Base-by-base conservation (phyloP, 208 protist genomes). In the Crithidia sp. region DNA sequence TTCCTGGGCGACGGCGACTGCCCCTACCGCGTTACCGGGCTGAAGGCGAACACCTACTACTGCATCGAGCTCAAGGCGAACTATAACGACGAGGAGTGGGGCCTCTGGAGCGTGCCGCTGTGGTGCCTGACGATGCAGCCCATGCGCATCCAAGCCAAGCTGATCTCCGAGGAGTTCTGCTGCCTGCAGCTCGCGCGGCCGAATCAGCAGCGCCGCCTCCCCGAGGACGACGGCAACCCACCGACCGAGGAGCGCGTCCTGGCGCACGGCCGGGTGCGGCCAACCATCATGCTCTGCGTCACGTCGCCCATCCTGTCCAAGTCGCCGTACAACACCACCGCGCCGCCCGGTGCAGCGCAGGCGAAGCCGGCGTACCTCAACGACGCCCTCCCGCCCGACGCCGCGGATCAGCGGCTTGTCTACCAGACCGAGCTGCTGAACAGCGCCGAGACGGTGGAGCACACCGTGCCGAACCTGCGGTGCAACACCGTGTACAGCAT, bases 81-180 rank as follows among this genome's bases (percentile, higher is more conserved):
- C 77, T 98, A 98, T 84, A 97, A 96, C 71, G 92, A 97, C 70
- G 92, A 96, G 76, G 92, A 96, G 81, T 98, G 94, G 92, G 94
- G 92, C 10, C 76, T 92, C 60, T 98, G 94, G 92, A 95, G 92
- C 53, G 86, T 85, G 44, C 92, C 92, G 53, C 78, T 97, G 71
- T 95, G 91, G 90, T 96, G 90, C 69, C 84, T 97, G 52, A 97
- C 94, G 55, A 95, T 98, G 92, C 85, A 87, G 70, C 87, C 82
- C n/a, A 83, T 98, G 76, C 74, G 88, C 62, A 85, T 98, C 58
- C 77, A 95, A 65, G 86, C 90, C 3, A 84, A 92, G 84, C 79
- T 96, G 56, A 98, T 98, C 71, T 93, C 91, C 6, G 92, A 98
- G 77, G 89, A 95, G 76, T 95, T 95, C 75, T 95, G 91, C 71